Conservation (phyloP, 2,329 filamentous ascomycete genomes). For the Blumeria graminis region DNA sequence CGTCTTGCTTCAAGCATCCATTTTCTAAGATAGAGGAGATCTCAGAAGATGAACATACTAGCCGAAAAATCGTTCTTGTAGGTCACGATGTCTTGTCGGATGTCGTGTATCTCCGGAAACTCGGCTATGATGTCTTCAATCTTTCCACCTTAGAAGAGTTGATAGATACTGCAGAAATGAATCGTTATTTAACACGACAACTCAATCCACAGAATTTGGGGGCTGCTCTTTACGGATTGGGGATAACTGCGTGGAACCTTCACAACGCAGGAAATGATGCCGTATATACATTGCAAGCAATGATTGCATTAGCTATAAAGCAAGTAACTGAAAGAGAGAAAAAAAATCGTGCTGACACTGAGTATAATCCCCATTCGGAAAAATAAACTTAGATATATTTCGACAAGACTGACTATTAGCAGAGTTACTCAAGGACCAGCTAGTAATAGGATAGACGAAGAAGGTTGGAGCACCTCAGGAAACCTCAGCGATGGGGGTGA, state of each 20-base stretch:
- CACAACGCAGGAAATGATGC: slow-evolving; percentile 84
- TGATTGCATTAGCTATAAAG: slow-evolving; percentile 35
- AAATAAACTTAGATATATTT: background rate
- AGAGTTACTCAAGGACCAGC: background rate
- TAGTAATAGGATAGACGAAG: background rate
- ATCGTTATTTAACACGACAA: slow-evolving; percentile 34
- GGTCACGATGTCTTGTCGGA: slow-evolving; percentile 53
- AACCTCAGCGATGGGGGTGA: slow-evolving; percentile 10
- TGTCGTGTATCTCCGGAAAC: slow-evolving; percentile 35
- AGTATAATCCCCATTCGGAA: background rate
- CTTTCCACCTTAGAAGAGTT: slow-evolving; percentile 33
- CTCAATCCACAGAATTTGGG: slow-evolving; percentile 30
- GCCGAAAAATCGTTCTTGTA: slow-evolving; percentile 45
- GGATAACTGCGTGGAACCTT: slow-evolving; percentile 36
- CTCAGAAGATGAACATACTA: slow-evolving; percentile 4
- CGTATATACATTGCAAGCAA: slow-evolving; percentile 48
- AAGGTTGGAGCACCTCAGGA: slow-evolving; percentile 11
- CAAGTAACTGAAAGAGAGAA: slow-evolving; percentile 7
- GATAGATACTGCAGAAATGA: slow-evolving; percentile 51
- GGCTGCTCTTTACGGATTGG: slow-evolving; percentile 36
- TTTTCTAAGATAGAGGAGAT: slow-evolving; percentile 18
- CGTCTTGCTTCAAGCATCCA: slow-evolving; percentile 30
- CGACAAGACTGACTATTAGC: background rate
- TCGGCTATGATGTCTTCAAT: slow-evolving; percentile 37
- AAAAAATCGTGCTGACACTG: background rate